These are phyloP conservation scores for Tuber microsphaerosporum DNA, from an alignment of 495 filamentous ascomycete genomes.

Conservation along the genomic window DNA sequence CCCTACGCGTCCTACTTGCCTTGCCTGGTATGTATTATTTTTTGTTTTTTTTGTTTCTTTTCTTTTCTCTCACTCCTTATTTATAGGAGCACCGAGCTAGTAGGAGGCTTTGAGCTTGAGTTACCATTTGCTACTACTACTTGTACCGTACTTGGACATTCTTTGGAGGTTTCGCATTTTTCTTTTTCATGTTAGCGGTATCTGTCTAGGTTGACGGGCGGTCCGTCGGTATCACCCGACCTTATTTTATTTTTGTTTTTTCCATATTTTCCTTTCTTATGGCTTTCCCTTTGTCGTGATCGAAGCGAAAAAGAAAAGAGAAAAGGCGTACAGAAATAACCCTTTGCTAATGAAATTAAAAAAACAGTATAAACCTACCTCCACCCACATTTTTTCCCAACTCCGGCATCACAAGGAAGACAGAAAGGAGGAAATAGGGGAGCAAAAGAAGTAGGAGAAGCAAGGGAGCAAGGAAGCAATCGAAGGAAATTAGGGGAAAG, in stretches of 20 bases:
- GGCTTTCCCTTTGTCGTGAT: not conserved
- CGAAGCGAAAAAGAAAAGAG: not conserved
- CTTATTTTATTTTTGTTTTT: conserved; percentile 17
- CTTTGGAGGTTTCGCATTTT: conserved; percentile 11
- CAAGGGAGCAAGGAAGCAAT: not conserved
- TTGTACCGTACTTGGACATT: conserved; percentile 11
- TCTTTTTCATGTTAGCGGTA: not conserved
- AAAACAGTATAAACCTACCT: conserved; percentile 7
- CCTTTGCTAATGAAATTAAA: not conserved
- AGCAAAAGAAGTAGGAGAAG: not conserved
- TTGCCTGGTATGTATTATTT: conserved; percentile 9
- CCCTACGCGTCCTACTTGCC: not conserved
- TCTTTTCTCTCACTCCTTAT: conserved; percentile 22
- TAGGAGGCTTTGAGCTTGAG: not conserved
- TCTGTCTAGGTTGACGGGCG: conserved; percentile 12
- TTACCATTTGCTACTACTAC: not conserved
- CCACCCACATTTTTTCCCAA: not conserved
- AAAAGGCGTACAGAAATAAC: not conserved
- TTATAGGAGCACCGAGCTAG: not conserved
- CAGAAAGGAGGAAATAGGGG: not conserved
- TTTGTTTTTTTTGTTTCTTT: not conserved
- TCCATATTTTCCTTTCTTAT: conserved; percentile 10
- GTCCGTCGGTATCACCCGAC: conserved; percentile 19
- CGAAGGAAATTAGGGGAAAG: not conserved
- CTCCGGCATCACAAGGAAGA: not conserved